Evolutionary conservation across 1,139 yeast genomes (phyloP).

Genomic region (Scheffersomyces parashehatae): DNA sequence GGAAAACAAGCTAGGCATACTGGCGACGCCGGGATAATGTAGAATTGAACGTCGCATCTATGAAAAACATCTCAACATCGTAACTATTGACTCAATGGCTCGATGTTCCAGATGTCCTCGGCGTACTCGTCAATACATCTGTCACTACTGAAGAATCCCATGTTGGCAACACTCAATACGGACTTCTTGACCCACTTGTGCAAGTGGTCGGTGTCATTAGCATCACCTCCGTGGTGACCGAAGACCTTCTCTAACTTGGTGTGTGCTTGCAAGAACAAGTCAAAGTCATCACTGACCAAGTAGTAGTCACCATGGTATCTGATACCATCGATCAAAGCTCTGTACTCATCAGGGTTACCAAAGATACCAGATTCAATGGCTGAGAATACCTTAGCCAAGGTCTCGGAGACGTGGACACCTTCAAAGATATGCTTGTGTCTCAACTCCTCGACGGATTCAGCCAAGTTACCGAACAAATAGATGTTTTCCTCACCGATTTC

Average conservation of each 20-base stretch:
- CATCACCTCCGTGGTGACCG: conserved; percentile 47
- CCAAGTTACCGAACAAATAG: conserved; percentile 85
- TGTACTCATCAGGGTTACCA: conserved; percentile 71
- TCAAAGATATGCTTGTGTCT: conserved; percentile 73
- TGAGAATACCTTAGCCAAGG: conserved; percentile 62
- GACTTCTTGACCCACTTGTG: conserved; percentile 76
- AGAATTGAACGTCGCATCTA: not conserved
- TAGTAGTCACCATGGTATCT: conserved; percentile 80
- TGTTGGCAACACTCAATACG: conserved; percentile 80
- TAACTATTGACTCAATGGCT: conserved; percentile 50
- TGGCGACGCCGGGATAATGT: not conserved
- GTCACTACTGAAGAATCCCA: conserved; percentile 92
- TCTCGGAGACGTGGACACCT: conserved; percentile 54
- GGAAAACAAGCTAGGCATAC: not conserved
- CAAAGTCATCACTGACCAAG: conserved; percentile 86
- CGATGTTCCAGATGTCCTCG: conserved; percentile 89
- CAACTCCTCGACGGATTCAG: conserved; percentile 85
- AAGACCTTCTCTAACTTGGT: conserved; percentile 71
- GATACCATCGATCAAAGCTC: conserved; percentile 67
- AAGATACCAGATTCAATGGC: conserved; percentile 69
- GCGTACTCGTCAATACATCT: conserved; percentile 93
- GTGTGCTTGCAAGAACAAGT: conserved; percentile 81
- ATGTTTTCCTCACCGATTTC: conserved; percentile 93
- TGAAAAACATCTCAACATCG: not conserved
- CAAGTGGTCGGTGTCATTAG: conserved; percentile 51